Evolutionary conservation across 805 yeast genomes (phyloP), one percentile per base, ranked within the genome.

Genomic region (Lachancea waltii): DNA sequence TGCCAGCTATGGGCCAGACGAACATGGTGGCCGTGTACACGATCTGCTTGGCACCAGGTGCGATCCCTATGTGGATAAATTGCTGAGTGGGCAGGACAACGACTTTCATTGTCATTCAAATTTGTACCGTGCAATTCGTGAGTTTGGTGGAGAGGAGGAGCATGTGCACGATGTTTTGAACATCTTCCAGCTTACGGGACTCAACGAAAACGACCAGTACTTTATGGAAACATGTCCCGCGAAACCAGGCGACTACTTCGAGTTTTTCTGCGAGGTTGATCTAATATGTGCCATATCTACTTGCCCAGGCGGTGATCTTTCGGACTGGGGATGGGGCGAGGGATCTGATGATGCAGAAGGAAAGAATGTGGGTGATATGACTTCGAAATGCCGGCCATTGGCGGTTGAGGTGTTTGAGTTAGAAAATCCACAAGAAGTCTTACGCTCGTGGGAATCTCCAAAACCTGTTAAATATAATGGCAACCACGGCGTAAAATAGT

Each of bases 181-280:
- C 57, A 81, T 79, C 24, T 79, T 79, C 61, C 85, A 78, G 56
- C 75, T 78, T 43, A 78, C 84, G 1, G 85, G 85, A 0, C 65
- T 77, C 46, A 75, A 76, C 46, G 79, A 75, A 44, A 62, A 74
- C 46, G 84, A 78, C 53, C 80, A 75, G 53, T 79, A 79, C 54
- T 78, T 74, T 54, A 78, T 77, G 84, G 83, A 77, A 51, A 72
- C 84, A 1, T 76, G 79, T 45, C 85, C 85, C 1, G 79, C 84
- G 2, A 62, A 68, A 24, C 58, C 63, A 30, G 73, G 68, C 10
- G 85, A 79, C 50, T 76, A 73, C 54, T 77, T 79, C 49, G 84
- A 79, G 56, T 67, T 75, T 53, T 79, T 77, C 57, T 83, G 83
- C 3, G 85, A 79, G 50, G 73, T 72, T 33, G 84, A 79, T 50